Conservation (phyloP, 176 grass and related monocot species). For the Leersia perrieri region DNA sequence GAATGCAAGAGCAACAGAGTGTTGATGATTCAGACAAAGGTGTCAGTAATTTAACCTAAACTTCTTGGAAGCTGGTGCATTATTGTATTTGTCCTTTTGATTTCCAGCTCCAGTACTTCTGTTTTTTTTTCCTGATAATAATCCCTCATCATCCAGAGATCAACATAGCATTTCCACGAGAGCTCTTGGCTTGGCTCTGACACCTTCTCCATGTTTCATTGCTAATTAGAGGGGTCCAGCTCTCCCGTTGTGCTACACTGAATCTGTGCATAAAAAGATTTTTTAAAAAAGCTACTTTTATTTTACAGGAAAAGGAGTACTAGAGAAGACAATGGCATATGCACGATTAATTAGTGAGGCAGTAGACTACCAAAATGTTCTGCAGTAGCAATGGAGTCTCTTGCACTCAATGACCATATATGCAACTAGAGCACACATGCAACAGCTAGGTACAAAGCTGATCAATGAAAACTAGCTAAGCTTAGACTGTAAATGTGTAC, state of each 20-base stretch:
- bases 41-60: slow-evolving; percentile 13
- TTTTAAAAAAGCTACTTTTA: no score
- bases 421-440: background rate
- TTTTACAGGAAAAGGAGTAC: background rate
- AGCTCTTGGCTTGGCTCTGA: background rate
- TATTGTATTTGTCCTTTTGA: background rate
- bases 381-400: background rate
- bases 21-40: background rate
- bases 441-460: background rate
- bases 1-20: background rate
- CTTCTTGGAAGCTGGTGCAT: background rate
- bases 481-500: background rate
- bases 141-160: background rate
- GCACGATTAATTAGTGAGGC: background rate
- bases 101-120: background rate
- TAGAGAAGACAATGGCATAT: background rate
- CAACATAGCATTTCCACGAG: background rate
- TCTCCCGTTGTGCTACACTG: no score
- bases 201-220: background rate
- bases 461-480: background rate
- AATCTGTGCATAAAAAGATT: no score
- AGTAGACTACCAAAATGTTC: background rate
- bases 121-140: background rate
- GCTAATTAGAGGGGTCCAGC: background rate
- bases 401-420: background rate